These are phyloP conservation scores for Sesbania bispinosa DNA, from an alignment of 306 rosid species.

Conservation along the genomic window DNA sequence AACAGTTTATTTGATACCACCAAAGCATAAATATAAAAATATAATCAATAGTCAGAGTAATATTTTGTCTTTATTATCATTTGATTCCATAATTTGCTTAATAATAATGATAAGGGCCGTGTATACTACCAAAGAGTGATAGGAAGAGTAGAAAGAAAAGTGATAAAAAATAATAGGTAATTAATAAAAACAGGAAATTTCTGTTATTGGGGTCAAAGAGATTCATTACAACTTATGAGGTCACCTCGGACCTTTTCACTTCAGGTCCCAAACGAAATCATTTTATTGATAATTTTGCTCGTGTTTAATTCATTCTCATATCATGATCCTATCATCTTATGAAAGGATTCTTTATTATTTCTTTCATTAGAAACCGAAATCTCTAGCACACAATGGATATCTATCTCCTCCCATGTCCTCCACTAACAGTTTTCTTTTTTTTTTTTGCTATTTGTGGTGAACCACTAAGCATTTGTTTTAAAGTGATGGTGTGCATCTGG, in stretches of 20 bases:
- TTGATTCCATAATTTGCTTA: background rate
- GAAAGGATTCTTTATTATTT: background rate
- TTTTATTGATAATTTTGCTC: background rate
- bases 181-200: background rate
- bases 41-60: background rate
- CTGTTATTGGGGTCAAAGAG: background rate
- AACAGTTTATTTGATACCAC: background rate
- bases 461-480: no score
- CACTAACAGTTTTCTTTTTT: background rate
- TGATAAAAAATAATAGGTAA: no score
- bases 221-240: conserved; percentile 12
- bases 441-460: no score
- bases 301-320: background rate
- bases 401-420: conserved; percentile 14
- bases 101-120: no score
- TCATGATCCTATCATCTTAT: background rate
- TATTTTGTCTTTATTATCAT: background rate
- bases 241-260: background rate
- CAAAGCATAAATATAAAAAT: background rate
- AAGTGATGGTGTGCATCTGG: conserved; percentile 49
- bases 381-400: conserved; percentile 9
- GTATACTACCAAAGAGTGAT: no score
- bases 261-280: background rate
- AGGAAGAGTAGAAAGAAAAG: no score
- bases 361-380: background rate